Evolutionary conservation across 371 early-diverging fungal species (phyloP), one percentile per base, ranked within the genome.

Genomic region (Nematocida ironsii): DNA sequence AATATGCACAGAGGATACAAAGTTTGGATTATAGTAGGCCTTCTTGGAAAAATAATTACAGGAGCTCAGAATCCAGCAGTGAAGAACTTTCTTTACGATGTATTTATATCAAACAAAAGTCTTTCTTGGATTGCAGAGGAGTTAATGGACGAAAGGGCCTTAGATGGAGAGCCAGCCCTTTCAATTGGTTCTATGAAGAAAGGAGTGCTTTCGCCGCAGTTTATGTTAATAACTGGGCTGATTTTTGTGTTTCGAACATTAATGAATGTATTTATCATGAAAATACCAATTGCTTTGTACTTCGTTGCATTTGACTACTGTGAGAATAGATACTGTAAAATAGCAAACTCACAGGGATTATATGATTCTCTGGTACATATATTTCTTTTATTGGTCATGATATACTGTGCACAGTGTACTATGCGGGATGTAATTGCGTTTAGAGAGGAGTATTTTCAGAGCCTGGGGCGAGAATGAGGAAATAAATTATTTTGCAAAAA

Each of bases 401-500:
- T 40, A 44, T 75, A 68, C 42, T 47, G 76, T 69, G 27, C 62
- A 52, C 6, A 40, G 9, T 39, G 44, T 5, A 75, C 62, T 44
- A 54, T 42, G n/a, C 13, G 23, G n/a, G 76, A 75, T 7, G 62
- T 69, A 9, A 20, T 57, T 75, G 45, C 13, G 23, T 75, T 75
- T 52, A 11, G 54, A 16, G 69, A 40, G 40, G 39, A 6, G 56
- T 27, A 52, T 42, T 27, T 57, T 33, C 66, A 55, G 55, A 62
- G 27, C 40, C 27, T 13, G 50, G 52, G 13, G 39, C 50, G 27
- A 48, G 18, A 68, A 68, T 50, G 52, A 52, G 54, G 13, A 68
- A 68, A 50, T 67, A 68, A 68, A 50, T 75, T 66, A 57, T 75
- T 75, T 75, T 75, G 69, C 64, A 66, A 75, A 75, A 67, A 57